These are phyloP conservation scores for Theobroma grandiflorum DNA, from an alignment of 441 rosid genomes.

Conservation along the genomic window DNA sequence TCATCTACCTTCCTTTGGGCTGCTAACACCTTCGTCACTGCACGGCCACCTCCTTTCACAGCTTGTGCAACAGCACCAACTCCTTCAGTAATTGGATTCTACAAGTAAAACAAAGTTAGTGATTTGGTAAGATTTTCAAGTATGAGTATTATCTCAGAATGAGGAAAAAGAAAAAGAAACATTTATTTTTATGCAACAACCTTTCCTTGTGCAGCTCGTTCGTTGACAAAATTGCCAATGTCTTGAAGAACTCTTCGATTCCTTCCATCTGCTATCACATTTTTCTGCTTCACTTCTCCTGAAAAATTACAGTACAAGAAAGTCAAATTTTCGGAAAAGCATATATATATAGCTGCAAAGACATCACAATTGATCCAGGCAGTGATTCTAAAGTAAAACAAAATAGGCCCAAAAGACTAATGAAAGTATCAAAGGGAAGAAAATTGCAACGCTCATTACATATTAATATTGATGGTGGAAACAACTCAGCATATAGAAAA, in stretches of 20 bases:
- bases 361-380: not conserved
- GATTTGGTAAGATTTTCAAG: not conserved
- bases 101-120: slow-evolving; percentile 18
- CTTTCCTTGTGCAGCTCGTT: slow-evolving; percentile 43
- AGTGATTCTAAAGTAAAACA: not conserved
- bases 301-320: not conserved
- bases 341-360: not conserved
- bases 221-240: slow-evolving; percentile 56
- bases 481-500: not conserved
- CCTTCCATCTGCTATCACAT: slow-evolving; percentile 44
- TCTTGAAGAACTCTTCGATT: slow-evolving; percentile 61
- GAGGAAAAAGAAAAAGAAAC: not conserved
- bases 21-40: slow-evolving; percentile 18
- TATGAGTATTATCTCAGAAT: not conserved
- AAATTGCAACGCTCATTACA: not conserved
- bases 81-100: slow-evolving; percentile 41
- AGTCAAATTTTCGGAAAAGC: not conserved
- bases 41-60: slow-evolving; percentile 25
- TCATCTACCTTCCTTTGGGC: slow-evolving; percentile 26
- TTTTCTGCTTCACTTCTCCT: slow-evolving; percentile 60
- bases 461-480: not conserved
- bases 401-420: not conserved
- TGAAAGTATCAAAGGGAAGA: not conserved
- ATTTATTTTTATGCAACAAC: slow-evolving; percentile 9
- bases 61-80: slow-evolving; percentile 24